Evolutionary conservation across 768 basidiomycete genomes (phyloP).

Genomic region (Leccinum imitatum): DNA sequence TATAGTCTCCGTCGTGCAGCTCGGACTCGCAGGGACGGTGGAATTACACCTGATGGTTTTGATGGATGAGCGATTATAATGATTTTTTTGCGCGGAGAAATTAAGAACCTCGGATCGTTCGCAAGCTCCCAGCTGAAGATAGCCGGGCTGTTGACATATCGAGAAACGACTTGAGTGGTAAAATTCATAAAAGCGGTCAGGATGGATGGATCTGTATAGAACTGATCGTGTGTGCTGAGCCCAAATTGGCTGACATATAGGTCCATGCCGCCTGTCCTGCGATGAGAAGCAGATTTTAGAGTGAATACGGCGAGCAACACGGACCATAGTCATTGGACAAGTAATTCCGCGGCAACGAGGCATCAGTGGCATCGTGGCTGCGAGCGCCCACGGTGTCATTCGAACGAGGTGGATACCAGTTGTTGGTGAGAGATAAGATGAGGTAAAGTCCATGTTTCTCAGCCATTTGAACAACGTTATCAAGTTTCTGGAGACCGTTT

Average conservation of each 20-base stretch:
- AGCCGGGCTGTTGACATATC: constrained; percentile 53
- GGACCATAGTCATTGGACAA: constrained; percentile 64
- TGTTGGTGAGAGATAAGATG: constrained; percentile 59
- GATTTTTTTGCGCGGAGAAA: not conserved
- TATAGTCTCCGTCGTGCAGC: constrained; percentile 51
- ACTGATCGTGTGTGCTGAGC: constrained; percentile 49
- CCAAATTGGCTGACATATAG: constrained; percentile 55
- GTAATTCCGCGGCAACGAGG: constrained; percentile 47
- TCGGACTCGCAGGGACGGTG: constrained; percentile 39
- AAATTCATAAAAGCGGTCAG: constrained; percentile 57
- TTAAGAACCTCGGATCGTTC: constrained; percentile 57
- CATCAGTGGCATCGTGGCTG: constrained; percentile 36
- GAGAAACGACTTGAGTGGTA: constrained; percentile 50
- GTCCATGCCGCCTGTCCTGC: constrained; percentile 59
- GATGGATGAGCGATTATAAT: not conserved
- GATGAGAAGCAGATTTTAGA: constrained; percentile 5
- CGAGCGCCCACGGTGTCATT: constrained; percentile 18
- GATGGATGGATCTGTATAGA: constrained; percentile 53
- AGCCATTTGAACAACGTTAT: constrained; percentile 55
- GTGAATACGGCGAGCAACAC: constrained; percentile 1
- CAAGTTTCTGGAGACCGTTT: constrained; percentile 63
- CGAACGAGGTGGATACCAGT: constrained; percentile 50
- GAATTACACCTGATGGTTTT: constrained; percentile 52
- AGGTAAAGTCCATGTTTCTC: constrained; percentile 53
- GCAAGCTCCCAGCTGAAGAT: constrained; percentile 62